Evolutionary conservation across 1,284 basidiomycete species (phyloP).

Genomic region (Pseudozyma sp.): DNA sequence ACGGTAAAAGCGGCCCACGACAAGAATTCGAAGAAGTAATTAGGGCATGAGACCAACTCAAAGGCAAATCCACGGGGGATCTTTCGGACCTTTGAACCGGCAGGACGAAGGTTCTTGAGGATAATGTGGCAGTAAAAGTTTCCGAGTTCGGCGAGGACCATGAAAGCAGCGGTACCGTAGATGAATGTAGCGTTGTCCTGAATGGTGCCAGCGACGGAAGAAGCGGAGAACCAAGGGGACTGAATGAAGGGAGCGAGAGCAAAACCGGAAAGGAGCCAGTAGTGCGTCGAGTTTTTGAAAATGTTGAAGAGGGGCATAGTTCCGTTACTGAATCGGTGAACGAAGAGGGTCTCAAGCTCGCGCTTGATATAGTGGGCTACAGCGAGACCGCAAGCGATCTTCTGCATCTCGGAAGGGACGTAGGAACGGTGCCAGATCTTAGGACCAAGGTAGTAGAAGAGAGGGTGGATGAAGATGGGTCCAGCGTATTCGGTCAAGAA

Average conservation of each 20-base stretch:
- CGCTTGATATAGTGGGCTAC: conserved; percentile 91
- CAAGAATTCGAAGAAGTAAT: conserved; percentile 91
- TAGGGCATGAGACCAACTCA: conserved; percentile 85
- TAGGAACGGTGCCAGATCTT: conserved; percentile 76
- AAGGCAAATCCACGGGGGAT: conserved; percentile 87
- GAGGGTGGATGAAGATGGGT: conserved; percentile 89
- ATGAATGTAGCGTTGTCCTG: conserved; percentile 80
- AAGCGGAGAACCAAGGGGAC: conserved; percentile 75
- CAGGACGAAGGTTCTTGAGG: conserved; percentile 83
- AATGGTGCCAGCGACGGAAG: conserved; percentile 77
- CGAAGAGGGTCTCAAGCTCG: conserved; percentile 90
- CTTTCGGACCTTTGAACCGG: conserved; percentile 81
- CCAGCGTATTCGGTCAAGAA: conserved; percentile 73
- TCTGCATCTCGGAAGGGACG: conserved; percentile 83
- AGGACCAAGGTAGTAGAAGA: conserved; percentile 81
- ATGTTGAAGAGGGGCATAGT: conserved; percentile 92
- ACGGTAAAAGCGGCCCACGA: conserved; percentile 80
- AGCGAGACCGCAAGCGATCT: conserved; percentile 82
- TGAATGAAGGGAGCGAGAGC: conserved; percentile 46
- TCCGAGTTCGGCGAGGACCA: conserved; percentile 84
- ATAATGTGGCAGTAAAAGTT: conserved; percentile 87
- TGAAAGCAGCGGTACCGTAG: conserved; percentile 77
- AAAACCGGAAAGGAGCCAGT: conserved; percentile 79
- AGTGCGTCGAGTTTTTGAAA: conserved; percentile 77
- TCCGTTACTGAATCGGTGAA: conserved; percentile 85